phyloP scores from a whole-genome alignment of 352 stramenopile genomes.

The Globisporangium uncinulatum region DNA sequence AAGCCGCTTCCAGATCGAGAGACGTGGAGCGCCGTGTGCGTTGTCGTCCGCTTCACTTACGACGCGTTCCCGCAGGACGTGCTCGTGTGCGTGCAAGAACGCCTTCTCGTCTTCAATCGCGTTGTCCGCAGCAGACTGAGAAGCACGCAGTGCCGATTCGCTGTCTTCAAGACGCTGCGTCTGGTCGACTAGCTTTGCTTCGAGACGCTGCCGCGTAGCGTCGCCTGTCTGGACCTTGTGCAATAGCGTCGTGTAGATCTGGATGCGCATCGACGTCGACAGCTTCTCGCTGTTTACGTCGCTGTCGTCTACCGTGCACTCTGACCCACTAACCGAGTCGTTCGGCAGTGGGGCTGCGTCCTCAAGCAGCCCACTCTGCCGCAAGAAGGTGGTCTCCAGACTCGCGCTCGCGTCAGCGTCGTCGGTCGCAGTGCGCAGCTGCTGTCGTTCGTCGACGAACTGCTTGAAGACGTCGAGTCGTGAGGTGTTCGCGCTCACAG shows the following conservation, averaged over 20 bases:
- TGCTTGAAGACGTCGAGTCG: constrained; percentile 20
- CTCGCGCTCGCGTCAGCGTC: constrained; percentile 4
- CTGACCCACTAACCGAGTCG: neutral
- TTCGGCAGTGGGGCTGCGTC: neutral
- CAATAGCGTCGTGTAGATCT: constrained; percentile 25
- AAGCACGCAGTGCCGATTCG: neutral
- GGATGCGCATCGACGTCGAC: constrained; percentile 14
- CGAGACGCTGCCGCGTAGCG: neutral
- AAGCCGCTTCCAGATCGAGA: neutral
- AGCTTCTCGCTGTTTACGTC: neutral
- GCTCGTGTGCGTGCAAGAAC: constrained; percentile 6
- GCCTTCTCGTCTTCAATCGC: neutral
- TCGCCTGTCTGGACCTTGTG: neutral
- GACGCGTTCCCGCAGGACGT: neutral
- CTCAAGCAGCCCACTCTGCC: constrained; percentile 9
- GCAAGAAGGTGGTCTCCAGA: constrained; percentile 7
- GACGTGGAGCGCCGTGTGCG: no score
- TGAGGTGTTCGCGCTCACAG: constrained; percentile 1
- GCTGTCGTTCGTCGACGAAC: constrained; percentile 21
- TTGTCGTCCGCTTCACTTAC: no score
- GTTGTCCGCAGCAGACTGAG: neutral
- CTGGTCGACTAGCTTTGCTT: constrained; percentile 3
- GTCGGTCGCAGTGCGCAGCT: constrained; percentile 3
- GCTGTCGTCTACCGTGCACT: neutral
- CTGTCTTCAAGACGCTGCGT: neutral